Evolutionary conservation across 2,329 filamentous ascomycete species (phyloP).

Genomic region (Beauveria pseudobassiana): DNA sequence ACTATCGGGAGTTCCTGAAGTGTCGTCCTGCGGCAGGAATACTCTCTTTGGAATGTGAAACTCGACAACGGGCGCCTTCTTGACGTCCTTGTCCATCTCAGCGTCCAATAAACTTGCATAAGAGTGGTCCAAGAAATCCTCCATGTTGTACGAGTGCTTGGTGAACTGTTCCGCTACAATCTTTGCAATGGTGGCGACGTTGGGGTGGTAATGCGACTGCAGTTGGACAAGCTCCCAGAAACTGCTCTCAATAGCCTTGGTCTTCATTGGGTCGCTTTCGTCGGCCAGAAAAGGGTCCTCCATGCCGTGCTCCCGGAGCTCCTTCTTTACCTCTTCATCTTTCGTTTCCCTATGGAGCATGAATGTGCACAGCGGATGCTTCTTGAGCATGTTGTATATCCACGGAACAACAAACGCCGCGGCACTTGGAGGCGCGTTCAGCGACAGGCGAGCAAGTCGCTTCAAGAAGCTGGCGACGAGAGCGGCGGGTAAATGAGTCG

Average conservation of each 20-base stretch:
- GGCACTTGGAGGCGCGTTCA: conserved; percentile 84
- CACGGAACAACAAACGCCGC: conserved; percentile 86
- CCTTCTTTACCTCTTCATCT: conserved; percentile 48
- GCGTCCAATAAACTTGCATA: conserved; percentile 79
- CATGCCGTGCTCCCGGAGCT: conserved; percentile 52
- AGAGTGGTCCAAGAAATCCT: conserved; percentile 94
- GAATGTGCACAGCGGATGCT: conserved; percentile 85
- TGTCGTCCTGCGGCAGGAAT: conserved; percentile 48
- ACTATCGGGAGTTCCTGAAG: conserved; percentile 41
- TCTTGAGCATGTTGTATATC: conserved; percentile 90
- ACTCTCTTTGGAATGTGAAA: conserved; percentile 89
- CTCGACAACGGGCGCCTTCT: conserved; percentile 81
- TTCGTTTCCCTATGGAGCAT: conserved; percentile 80
- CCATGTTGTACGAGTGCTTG: conserved; percentile 88
- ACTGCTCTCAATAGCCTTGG: conserved; percentile 81
- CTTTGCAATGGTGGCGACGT: conserved; percentile 86
- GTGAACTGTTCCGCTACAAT: conserved; percentile 97
- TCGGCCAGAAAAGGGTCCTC: conserved; percentile 69
- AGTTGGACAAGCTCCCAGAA: conserved; percentile 92
- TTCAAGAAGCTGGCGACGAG: conserved; percentile 96
- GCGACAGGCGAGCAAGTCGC: conserved; percentile 71
- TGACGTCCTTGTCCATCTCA: conserved; percentile 75
- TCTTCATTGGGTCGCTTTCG: conserved; percentile 77
- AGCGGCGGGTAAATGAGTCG: conserved; percentile 83
- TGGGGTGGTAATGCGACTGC: conserved; percentile 92